Evolutionary conservation across 768 basidiomycete species (phyloP).

Genomic region (Calocybe gangraenosa): DNA sequence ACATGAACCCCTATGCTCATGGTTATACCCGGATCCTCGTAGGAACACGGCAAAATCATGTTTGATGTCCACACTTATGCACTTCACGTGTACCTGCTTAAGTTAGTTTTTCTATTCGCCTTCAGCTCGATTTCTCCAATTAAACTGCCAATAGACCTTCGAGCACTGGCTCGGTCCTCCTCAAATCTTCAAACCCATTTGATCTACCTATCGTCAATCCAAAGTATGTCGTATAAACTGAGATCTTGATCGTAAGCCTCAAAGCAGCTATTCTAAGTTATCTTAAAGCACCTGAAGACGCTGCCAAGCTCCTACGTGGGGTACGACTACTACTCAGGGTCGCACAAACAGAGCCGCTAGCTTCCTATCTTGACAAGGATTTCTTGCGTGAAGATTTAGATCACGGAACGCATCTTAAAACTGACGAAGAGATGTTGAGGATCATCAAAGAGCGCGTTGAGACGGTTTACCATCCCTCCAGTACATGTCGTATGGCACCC

Average conservation of each 20-base stretch:
- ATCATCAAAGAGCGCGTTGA: constrained; percentile 36
- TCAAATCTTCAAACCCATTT: constrained; percentile 35
- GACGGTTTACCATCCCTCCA: constrained; percentile 42
- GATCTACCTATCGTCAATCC: constrained; percentile 34
- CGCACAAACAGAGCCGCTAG: constrained; percentile 31
- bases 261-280: constrained; percentile 24
- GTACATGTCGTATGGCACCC: constrained; percentile 44
- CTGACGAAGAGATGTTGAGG: constrained; percentile 35
- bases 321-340: constrained; percentile 31
- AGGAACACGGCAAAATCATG: constrained; percentile 33
- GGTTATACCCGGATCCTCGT: not conserved
- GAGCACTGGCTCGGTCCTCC: constrained; percentile 32
- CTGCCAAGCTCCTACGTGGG: constrained; percentile 34
- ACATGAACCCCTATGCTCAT: not conserved
- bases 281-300: constrained; percentile 31
- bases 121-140: not conserved
- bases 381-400: constrained; percentile 31
- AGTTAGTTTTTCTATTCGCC: constrained; percentile 19
- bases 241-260: not conserved
- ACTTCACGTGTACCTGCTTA: constrained; percentile 32
- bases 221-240: constrained; percentile 23
- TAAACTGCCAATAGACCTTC: constrained; percentile 23
- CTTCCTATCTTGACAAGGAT: constrained; percentile 25
- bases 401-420: constrained; percentile 26
- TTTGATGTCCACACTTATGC: constrained; percentile 35